phyloP scores from a whole-genome alignment of 1,139 yeast species.

The Yamadazyma diospyri region DNA sequence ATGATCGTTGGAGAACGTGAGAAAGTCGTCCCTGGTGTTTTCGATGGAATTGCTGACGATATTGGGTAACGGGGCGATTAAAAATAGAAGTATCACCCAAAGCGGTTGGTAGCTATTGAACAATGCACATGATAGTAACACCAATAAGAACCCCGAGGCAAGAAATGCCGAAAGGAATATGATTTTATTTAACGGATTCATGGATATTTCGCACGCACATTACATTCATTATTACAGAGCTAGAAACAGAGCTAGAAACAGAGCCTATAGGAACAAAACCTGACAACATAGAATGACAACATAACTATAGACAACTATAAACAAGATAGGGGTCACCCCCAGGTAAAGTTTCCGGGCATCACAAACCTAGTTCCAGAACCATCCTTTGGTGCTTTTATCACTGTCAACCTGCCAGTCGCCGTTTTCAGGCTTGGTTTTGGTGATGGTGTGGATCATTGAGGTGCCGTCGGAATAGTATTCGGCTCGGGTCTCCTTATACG shows the following conservation, averaged over 20 bases:
- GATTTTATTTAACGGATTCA: conserved; percentile 65
- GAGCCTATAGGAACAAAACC: no score
- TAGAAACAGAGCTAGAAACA: no score
- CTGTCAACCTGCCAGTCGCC: conserved; percentile 30
- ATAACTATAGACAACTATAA: background rate
- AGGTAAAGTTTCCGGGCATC: background rate
- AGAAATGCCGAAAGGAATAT: conserved; percentile 67
- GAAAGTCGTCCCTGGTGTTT: conserved; percentile 52
- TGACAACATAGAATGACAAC: no score
- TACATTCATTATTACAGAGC: background rate
- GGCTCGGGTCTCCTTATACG: conserved; percentile 47
- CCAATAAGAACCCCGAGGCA: conserved; percentile 72
- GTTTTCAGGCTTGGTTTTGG: conserved; percentile 35
- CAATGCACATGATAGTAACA: conserved; percentile 69
- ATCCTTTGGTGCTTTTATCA: conserved; percentile 14
- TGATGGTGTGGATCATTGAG: conserved; percentile 35
- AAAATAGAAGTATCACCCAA: conserved; percentile 61
- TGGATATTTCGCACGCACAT: conserved; percentile 7
- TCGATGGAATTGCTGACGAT: conserved; percentile 40
- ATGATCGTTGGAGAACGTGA: conserved; percentile 55
- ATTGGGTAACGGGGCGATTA: conserved; percentile 72
- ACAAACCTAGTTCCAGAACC: conserved; percentile 19
- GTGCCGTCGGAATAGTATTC: conserved; percentile 68
- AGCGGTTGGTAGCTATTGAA: conserved; percentile 70
- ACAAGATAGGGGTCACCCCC: background rate